Evolutionary conservation across 2,329 filamentous ascomycete genomes (phyloP).

Genomic region (Blastomyces emzantsi): DNA sequence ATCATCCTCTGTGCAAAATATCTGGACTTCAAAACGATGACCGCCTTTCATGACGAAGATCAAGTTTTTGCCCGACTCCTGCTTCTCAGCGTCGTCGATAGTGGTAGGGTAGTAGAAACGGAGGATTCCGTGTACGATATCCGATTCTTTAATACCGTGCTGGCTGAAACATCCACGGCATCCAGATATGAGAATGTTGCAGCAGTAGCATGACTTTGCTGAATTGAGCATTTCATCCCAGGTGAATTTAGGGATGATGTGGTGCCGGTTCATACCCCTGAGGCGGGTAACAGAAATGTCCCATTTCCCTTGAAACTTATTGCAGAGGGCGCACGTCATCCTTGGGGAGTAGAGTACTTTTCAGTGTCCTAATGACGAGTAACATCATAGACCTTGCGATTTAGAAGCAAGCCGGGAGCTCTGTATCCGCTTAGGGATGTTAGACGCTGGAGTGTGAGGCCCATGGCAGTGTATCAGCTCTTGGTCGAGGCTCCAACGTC

Average conservation of each 20-base stretch:
- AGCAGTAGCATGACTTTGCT: constrained; percentile 3
- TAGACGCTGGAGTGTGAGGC: background rate
- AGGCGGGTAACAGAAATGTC: background rate
- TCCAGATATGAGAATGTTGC: constrained; percentile 1
- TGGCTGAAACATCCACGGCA: constrained; percentile 1
- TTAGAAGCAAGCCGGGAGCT: background rate
- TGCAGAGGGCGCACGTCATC: background rate
- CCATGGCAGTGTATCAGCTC: background rate
- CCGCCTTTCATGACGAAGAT: constrained; percentile 1
- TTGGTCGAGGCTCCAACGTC: background rate
- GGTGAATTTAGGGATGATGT: constrained; percentile 2
- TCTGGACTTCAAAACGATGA: background rate
- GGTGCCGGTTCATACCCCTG: background rate
- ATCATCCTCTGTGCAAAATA: constrained; percentile 2
- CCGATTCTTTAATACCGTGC: background rate
- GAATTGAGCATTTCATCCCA: background rate
- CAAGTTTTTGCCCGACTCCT: constrained; percentile 1
- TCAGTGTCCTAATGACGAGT: background rate
- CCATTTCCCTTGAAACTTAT: constrained; percentile 2
- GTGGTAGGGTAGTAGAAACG: constrained; percentile 2
- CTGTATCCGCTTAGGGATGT: background rate
- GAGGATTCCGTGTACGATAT: background rate
- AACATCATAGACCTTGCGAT: background rate
- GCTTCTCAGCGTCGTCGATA: background rate
- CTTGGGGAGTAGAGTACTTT: background rate